Conservation (phyloP, 2,329 filamentous ascomycete species). For the Microdochium paspali region DNA sequence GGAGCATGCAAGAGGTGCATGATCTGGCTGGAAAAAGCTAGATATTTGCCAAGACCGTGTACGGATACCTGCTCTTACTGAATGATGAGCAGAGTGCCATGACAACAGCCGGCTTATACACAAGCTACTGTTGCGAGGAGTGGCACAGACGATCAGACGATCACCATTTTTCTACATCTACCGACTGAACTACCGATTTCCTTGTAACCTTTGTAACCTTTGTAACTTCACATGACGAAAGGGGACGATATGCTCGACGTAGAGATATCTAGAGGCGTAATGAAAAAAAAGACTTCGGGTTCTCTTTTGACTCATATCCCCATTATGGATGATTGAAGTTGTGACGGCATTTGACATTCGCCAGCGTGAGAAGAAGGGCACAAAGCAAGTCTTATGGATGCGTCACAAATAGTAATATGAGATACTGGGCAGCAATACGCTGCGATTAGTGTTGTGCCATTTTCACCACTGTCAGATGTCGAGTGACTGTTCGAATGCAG, state of each 20-base stretch:
- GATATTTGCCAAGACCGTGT: too few relatives aligned
- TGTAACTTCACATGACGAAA: neutral
- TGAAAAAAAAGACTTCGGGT: neutral
- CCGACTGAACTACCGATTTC: neutral
- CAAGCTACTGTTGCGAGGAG: neutral
- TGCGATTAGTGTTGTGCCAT: too few relatives aligned
- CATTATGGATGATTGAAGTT: too few relatives aligned
- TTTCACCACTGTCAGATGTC: too few relatives aligned
- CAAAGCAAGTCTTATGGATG: too few relatives aligned
- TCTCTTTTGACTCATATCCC: neutral
- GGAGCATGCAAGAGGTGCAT: too few relatives aligned
- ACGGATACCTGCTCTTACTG: neutral
- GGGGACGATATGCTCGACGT: neutral
- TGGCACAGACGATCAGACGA: neutral
- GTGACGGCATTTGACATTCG: too few relatives aligned
- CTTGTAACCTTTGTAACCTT: neutral
- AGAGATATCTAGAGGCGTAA: neutral
- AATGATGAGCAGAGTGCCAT: neutral
- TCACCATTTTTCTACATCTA: neutral
- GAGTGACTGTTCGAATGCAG: too few relatives aligned
- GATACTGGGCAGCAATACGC: too few relatives aligned
- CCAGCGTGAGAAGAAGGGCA: too few relatives aligned
- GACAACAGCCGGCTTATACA: neutral
- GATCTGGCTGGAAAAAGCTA: too few relatives aligned
- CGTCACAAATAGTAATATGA: too few relatives aligned